Evolutionary conservation across 768 basidiomycete species (phyloP), one percentile per base, ranked within the genome.

Genomic region (Russula compacta): DNA sequence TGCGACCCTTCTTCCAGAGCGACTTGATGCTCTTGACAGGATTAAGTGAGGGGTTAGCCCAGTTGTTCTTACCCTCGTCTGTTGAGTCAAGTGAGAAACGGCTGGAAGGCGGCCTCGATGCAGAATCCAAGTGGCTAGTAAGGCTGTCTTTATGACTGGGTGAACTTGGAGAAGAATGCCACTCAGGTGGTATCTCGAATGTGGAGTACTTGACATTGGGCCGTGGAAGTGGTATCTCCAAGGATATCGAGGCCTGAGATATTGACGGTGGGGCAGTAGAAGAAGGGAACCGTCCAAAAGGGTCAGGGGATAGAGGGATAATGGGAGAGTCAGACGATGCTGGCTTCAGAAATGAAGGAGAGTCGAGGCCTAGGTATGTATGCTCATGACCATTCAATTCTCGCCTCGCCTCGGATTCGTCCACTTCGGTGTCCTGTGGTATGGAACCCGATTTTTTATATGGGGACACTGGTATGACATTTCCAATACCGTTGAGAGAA

Each of bases 231-330:
- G 48, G 46, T 24, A 15, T 9, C 1, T 53, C 64, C 11, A 48
- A 46, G 17, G 53, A 43, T 40, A 39, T 60, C 49, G 43, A 58
- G n/a, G 17, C 21, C 32, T 52, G 33, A 33, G 65, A 59, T 29
- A 21, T 32, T 39, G 51, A 40, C 24, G n/a, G 29, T 24, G 57
- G 36, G 3, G 56, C 44, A 33, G 61, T 32, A 11, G 53, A 66
- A 3, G 87, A 89, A 36, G 88, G 77, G 67, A 81, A 85, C 32
- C 88, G 80, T 11, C 85, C 84, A 68, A 92, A 91, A 32, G 89
- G 89, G 73, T 92, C 89, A 8, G 89, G 87, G 10, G 88, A 87
- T n/a, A 90, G 75, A 42, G 90, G 90, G 58, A 91, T 87, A n/a
- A 85, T 68, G 21, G 87, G 85, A 1, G 84, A 83, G 44, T 76